These are phyloP conservation scores for Exserohilum rostratum DNA, from an alignment of 2,329 filamentous ascomycete species.

Conservation along the genomic window DNA sequence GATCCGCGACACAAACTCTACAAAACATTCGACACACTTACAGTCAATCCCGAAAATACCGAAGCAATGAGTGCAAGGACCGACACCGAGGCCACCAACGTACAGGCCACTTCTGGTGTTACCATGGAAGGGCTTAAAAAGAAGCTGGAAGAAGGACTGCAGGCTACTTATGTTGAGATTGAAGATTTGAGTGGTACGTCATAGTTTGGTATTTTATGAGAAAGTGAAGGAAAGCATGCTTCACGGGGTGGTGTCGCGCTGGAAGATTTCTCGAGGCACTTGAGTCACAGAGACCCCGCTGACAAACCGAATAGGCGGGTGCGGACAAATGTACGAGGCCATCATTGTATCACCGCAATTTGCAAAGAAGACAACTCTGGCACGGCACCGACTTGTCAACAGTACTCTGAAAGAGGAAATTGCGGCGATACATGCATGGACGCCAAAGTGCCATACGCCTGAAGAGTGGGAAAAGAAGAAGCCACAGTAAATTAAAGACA, in stretches of 20 bases:
- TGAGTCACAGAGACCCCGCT: slow-evolving; percentile 15
- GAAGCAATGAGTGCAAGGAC: slow-evolving; percentile 52
- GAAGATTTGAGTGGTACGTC: slow-evolving; percentile 85
- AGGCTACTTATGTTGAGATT: slow-evolving; percentile 81
- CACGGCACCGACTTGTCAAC: slow-evolving; percentile 87
- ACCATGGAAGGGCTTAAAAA: slow-evolving; percentile 73
- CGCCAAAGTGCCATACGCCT: slow-evolving; percentile 88
- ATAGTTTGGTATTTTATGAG: neutral
- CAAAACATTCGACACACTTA: slow-evolving; percentile 38
- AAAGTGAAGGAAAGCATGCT: neutral
- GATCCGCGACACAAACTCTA: slow-evolving; percentile 45
- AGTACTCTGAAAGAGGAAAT: slow-evolving; percentile 83
- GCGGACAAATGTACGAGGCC: slow-evolving; percentile 73
- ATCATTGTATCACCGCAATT: slow-evolving; percentile 66
- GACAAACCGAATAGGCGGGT: slow-evolving; percentile 61
- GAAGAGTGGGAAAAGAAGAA: slow-evolving; percentile 82
- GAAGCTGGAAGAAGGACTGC: slow-evolving; percentile 72
- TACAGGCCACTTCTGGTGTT: slow-evolving; percentile 64
- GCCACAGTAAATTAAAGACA: slow-evolving; percentile 29
- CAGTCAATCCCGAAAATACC: slow-evolving; percentile 24
- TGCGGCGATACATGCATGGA: slow-evolving; percentile 91
- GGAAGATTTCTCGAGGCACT: neutral
- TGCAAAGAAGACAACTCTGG: slow-evolving; percentile 69
- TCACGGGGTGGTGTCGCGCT: neutral
- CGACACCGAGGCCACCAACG: slow-evolving; percentile 56